Evolutionary conservation across 352 stramenopile genomes (phyloP).

Genomic region (Aphanomyces astaci): DNA sequence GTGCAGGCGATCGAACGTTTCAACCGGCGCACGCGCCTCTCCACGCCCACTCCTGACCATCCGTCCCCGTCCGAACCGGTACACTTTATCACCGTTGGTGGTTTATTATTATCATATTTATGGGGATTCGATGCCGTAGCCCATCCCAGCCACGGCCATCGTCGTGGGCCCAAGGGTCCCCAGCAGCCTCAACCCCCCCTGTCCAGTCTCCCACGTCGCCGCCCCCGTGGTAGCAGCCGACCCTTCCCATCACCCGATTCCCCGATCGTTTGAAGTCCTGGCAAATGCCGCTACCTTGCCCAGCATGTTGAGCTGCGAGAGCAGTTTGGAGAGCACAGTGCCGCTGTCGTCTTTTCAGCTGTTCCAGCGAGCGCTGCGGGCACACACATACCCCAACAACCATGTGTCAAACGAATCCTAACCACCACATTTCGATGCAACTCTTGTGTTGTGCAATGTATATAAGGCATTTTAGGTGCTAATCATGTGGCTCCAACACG

Average conservation of each 20-base stretch:
- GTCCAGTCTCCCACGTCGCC: background rate
- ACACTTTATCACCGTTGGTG: too few species aligned
- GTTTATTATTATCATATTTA: too few species aligned
- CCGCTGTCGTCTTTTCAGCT: constrained; percentile 18
- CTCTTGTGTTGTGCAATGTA: too few species aligned
- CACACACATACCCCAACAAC: too few species aligned
- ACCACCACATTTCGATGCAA: too few species aligned
- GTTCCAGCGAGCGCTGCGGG: constrained; percentile 11
- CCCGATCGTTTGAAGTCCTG: constrained; percentile 9
- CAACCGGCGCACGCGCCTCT: background rate
- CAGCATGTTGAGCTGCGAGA: background rate
- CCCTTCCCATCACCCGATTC: background rate
- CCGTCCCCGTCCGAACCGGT: background rate
- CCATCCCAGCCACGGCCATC: background rate
- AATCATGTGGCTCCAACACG: too few species aligned
- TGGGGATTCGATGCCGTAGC: too few species aligned
- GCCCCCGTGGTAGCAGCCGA: background rate
- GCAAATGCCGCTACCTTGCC: background rate
- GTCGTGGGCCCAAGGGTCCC: constrained; percentile 16
- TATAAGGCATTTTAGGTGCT: too few species aligned
- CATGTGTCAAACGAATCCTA: too few species aligned
- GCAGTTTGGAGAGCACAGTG: background rate
- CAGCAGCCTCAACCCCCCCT: background rate
- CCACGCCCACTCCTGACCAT: background rate
- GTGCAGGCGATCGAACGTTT: background rate